These are phyloP conservation scores for Phytophthora pini DNA, from an alignment of 352 stramenopile species.

Conservation along the genomic window DNA sequence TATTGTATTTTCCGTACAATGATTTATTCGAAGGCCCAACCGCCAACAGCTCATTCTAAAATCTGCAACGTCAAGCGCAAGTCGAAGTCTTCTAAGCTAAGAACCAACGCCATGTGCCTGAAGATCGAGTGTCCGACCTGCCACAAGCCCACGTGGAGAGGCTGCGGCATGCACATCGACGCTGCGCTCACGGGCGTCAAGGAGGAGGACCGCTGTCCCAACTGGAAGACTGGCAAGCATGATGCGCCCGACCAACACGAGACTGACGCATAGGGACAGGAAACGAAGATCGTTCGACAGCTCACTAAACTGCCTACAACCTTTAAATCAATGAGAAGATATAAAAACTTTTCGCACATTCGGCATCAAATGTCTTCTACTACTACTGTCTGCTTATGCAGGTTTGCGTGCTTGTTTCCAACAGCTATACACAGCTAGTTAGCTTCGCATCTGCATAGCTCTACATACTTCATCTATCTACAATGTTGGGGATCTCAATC, in stretches of 20 bases:
- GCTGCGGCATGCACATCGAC: slow-evolving; percentile 67
- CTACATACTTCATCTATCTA: slow-evolving; percentile 33
- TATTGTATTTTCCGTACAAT: no score
- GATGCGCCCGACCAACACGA: slow-evolving; percentile 4
- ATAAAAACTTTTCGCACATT: not conserved
- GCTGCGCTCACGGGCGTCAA: slow-evolving; percentile 52
- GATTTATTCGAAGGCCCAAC: not conserved
- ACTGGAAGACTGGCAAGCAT: slow-evolving; percentile 68
- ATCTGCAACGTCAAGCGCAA: slow-evolving; percentile 19
- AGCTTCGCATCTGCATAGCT: slow-evolving; percentile 2
- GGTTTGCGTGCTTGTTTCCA: not conserved
- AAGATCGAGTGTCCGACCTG: slow-evolving; percentile 67
- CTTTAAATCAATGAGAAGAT: slow-evolving; percentile 12
- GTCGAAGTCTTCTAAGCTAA: not conserved
- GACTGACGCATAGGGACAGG: slow-evolving; percentile 16
- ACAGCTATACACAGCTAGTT: not conserved
- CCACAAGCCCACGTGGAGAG: slow-evolving; percentile 68
- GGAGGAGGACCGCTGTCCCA: slow-evolving; percentile 55
- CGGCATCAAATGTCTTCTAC: no score
- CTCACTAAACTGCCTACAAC: not conserved
- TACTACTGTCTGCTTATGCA: not conserved
- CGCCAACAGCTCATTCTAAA: slow-evolving; percentile 15
- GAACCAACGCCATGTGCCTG: slow-evolving; percentile 48
- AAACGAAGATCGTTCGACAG: not conserved
- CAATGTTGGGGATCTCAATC: slow-evolving; percentile 9